Conservation (phyloP, 2,329 filamentous ascomycete genomes). For the Alternaria sp. region DNA sequence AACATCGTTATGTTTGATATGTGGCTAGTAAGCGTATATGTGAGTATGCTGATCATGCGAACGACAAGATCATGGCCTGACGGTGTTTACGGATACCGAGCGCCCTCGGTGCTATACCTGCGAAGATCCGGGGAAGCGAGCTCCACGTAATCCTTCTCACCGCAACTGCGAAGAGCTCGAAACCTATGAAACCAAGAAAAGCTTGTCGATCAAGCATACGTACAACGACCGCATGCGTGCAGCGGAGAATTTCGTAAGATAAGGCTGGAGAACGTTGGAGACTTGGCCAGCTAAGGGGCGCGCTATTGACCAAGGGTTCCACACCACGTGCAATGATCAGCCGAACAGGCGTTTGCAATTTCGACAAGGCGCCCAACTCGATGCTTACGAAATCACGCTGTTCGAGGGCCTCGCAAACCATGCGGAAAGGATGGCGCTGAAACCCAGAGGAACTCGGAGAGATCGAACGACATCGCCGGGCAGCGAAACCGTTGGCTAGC, state of each 20-base stretch:
- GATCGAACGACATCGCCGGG: neutral
- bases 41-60: neutral
- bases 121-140: neutral
- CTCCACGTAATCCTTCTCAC: neutral
- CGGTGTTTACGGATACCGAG: neutral
- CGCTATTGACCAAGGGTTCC: neutral
- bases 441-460: neutral
- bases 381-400: neutral
- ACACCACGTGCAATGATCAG: neutral
- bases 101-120: neutral
- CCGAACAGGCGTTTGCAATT: conserved; percentile 5
- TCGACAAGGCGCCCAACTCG: neutral
- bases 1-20: neutral
- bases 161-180: neutral
- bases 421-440: neutral
- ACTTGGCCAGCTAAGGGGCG: neutral
- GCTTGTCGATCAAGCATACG: neutral
- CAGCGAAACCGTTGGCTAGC: neutral
- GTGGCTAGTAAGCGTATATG: neutral
- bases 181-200: neutral
- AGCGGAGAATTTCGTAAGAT: neutral
- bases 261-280: neutral
- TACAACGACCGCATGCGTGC: neutral
- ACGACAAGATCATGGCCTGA: neutral
- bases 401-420: neutral